Evolutionary conservation across 805 yeast species (phyloP).

Genomic region (Danielia reshetovae): DNA sequence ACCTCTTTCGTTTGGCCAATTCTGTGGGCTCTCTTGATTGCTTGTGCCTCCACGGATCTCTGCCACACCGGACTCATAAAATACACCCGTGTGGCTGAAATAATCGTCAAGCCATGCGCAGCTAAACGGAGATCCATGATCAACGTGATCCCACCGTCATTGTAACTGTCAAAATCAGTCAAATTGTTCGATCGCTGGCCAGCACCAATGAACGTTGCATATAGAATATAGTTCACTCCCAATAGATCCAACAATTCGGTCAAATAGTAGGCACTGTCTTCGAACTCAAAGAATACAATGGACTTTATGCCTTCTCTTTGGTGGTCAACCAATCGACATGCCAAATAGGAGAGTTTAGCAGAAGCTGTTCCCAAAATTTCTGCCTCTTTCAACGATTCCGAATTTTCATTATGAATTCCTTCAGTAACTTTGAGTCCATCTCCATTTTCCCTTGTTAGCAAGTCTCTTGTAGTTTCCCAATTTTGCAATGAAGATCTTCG

Average conservation of each 20-base stretch:
- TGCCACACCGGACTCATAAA: constrained; percentile 74
- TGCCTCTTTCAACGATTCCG: constrained; percentile 21
- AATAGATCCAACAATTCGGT: constrained; percentile 60
- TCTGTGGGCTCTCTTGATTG: constrained; percentile 73
- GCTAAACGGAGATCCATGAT: constrained; percentile 68
- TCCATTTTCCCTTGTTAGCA: not conserved
- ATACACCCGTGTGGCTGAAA: constrained; percentile 64
- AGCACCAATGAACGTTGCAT: constrained; percentile 56
- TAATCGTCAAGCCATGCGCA: constrained; percentile 65
- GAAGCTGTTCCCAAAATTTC: constrained; percentile 59
- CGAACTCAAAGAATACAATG: constrained; percentile 65
- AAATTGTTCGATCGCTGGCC: constrained; percentile 50
- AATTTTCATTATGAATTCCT: constrained; percentile 14
- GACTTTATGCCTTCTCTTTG: constrained; percentile 46
- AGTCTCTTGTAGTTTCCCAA: not conserved
- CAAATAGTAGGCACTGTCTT: constrained; percentile 65
- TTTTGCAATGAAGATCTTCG: not conserved
- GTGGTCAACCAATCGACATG: constrained; percentile 51
- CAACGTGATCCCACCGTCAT: constrained; percentile 47
- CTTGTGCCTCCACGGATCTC: constrained; percentile 67
- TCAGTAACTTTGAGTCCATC: constrained; percentile 27
- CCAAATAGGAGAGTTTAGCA: constrained; percentile 57
- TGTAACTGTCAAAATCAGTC: constrained; percentile 43
- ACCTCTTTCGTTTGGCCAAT: constrained; percentile 67
- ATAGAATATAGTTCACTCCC: constrained; percentile 58